Evolutionary conservation across 306 rosid species (phyloP).

Genomic region (Fragaria vesca): DNA sequence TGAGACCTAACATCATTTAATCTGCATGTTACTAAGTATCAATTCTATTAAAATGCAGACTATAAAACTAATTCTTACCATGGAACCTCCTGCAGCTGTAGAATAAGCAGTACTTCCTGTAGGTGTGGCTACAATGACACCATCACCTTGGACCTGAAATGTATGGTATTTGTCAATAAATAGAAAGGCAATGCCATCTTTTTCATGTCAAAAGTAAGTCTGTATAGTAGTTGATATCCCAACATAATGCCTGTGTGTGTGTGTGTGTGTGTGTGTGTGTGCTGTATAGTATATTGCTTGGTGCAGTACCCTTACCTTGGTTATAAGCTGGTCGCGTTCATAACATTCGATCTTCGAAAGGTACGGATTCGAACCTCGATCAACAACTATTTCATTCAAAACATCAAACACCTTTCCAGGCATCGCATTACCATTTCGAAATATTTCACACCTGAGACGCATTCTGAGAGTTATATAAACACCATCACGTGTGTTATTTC

Average conservation of each 20-base stretch:
- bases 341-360: slow-evolving; percentile 96
- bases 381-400: slow-evolving; percentile 86
- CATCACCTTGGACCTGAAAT: slow-evolving; percentile 96
- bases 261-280: neutral
- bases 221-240: neutral
- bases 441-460: slow-evolving; percentile 94
- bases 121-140: slow-evolving; percentile 96
- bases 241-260: neutral
- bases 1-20: neutral
- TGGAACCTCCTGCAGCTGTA: slow-evolving; percentile 99
- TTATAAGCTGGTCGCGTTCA: slow-evolving; percentile 90
- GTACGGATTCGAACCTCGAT: slow-evolving; percentile 98
- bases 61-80: slow-evolving; percentile 49
- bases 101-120: slow-evolving; percentile 99
- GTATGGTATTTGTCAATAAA: slow-evolving; percentile 13
- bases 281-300: neutral
- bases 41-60: neutral
- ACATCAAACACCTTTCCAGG: slow-evolving; percentile 93
- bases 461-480: slow-evolving; percentile 95
- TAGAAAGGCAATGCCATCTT: slow-evolving; percentile 24
- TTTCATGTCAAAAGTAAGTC: neutral
- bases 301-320: slow-evolving; percentile 61
- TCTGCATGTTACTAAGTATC: neutral
- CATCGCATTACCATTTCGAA: slow-evolving; percentile 81
- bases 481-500: slow-evolving; percentile 76